Conservation (phyloP, 805 yeast genomes). For the Cyberlindnera samutprakarnensis region DNA sequence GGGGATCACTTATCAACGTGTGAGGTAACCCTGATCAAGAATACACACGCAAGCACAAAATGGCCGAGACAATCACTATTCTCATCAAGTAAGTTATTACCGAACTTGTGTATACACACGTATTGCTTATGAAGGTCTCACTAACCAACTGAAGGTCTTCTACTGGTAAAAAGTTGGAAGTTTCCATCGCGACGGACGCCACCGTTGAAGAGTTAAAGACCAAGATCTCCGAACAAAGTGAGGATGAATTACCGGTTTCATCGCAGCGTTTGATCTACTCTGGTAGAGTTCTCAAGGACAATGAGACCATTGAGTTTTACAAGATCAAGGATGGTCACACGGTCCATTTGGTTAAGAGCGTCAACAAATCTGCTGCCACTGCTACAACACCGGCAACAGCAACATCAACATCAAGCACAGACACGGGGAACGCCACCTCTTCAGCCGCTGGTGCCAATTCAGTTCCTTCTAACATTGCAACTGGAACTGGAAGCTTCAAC, state of each 20-base stretch:
- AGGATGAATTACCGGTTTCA: constrained; percentile 61
- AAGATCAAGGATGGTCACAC: constrained; percentile 84
- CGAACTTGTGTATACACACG: too few relatives aligned
- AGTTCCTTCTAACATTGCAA: constrained; percentile 73
- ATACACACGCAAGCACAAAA: too few relatives aligned
- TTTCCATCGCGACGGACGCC: constrained; percentile 42
- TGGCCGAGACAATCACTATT: constrained; percentile 17
- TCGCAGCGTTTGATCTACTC: constrained; percentile 87
- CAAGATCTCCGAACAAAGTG: constrained; percentile 44
- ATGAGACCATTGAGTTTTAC: constrained; percentile 64
- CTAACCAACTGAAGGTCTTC: constrained; percentile 27
- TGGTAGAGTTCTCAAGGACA: constrained; percentile 87
- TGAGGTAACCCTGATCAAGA: too few relatives aligned
- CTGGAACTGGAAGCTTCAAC: constrained; percentile 86
- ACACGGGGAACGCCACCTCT: too few relatives aligned
- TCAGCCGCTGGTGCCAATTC: constrained; percentile 43
- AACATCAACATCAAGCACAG: constrained; percentile 18
- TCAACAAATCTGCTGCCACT: constrained; percentile 28
- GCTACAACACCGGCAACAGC: constrained; percentile 16
- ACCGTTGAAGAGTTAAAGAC: constrained; percentile 68
- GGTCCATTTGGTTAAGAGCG: constrained; percentile 81
- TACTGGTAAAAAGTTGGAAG: constrained; percentile 74
- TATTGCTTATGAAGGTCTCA: background rate
- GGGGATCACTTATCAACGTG: too few relatives aligned
- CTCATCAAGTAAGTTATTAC: constrained; percentile 17